phyloP scores from a whole-genome alignment of 345 rosid genomes.

The Durio zibethinus region DNA sequence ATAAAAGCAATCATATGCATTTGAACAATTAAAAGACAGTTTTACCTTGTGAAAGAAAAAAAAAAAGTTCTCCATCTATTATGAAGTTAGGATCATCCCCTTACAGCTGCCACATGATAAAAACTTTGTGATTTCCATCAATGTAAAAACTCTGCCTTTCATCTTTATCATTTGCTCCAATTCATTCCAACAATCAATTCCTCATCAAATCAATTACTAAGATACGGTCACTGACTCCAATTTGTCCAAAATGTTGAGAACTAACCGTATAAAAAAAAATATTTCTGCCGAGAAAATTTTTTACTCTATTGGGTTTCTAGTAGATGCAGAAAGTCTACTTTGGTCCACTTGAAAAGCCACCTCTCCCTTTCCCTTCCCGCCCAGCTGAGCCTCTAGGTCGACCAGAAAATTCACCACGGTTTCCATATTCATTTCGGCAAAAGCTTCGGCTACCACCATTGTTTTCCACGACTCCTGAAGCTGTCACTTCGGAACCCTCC shows the following conservation, averaged over 20 bases:
- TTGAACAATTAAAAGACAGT: background rate
- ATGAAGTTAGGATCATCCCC: background rate
- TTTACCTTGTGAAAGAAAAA: too few species aligned
- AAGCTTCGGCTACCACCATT: constrained; percentile 32
- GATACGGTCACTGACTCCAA: background rate
- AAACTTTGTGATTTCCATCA: background rate
- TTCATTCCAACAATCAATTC: background rate
- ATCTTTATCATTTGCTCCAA: background rate
- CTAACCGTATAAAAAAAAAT: constrained; percentile 1
- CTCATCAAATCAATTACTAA: background rate
- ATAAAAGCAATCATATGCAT: background rate
- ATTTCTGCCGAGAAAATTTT: background rate
- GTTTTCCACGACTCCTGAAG: constrained; percentile 35
- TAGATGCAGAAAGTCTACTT: background rate
- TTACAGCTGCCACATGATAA: background rate
- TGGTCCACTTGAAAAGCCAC: constrained; percentile 24
- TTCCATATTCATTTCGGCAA: constrained; percentile 35
- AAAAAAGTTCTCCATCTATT: background rate
- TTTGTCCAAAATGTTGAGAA: background rate
- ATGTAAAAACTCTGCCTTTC: background rate
- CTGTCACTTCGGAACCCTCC: constrained; percentile 52
- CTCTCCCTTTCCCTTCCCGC: constrained; percentile 38
- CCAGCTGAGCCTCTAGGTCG: constrained; percentile 37
- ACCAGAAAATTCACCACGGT: constrained; percentile 33
- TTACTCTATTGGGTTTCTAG: background rate